phyloP scores from a whole-genome alignment of 495 filamentous ascomycete genomes.

The Apiosordaria backusii region DNA sequence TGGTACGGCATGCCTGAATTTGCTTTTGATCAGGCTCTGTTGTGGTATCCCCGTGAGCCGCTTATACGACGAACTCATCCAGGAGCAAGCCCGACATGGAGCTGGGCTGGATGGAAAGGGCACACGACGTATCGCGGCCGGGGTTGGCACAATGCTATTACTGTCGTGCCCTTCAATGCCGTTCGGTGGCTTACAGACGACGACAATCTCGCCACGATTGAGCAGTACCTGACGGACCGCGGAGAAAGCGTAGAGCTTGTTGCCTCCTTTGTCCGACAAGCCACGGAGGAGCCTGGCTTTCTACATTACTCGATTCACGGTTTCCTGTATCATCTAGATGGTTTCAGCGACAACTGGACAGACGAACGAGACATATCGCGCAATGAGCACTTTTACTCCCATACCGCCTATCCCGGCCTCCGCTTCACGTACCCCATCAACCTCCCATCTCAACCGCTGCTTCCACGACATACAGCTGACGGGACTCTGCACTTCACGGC shows the following conservation, averaged over 20 bases:
- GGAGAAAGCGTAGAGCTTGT: constrained; percentile 4
- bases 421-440: constrained; percentile 17
- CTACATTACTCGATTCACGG: neutral
- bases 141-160: constrained; percentile 17
- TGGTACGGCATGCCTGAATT: constrained; percentile 23
- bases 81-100: constrained; percentile 11
- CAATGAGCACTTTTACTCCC: constrained; percentile 19
- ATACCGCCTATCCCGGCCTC: constrained; percentile 17
- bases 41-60: constrained; percentile 17
- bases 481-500: constrained; percentile 11
- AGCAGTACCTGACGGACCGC: neutral
- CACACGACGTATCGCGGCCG: constrained; percentile 19
- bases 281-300: neutral
- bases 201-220: neutral
- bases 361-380: constrained; percentile 8
- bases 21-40: constrained; percentile 17
- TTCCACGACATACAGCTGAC: neutral
- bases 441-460: constrained; percentile 7
- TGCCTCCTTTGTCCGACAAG: neutral
- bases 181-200: constrained; percentile 9
- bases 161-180: constrained; percentile 6
- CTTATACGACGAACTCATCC: constrained; percentile 8
- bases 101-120: constrained; percentile 21
- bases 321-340: neutral
- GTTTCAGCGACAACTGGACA: constrained; percentile 9